Evolutionary conservation across 2,329 filamentous ascomycete species (phyloP), one percentile per base, ranked within the genome.

Genomic region (Stemphylium vesicarium): DNA sequence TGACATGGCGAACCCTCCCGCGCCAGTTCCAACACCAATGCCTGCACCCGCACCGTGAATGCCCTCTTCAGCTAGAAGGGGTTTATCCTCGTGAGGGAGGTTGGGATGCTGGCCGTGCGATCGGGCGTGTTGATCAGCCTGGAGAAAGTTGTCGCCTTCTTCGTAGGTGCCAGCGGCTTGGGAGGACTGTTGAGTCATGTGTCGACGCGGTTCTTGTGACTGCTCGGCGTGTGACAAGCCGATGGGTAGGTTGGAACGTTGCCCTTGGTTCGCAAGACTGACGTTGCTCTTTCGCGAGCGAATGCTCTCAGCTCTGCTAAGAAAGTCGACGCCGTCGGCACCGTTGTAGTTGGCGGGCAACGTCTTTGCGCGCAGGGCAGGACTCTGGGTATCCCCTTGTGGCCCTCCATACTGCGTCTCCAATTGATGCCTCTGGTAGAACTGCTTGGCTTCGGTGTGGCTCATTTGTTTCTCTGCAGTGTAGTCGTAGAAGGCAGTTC

Each of bases 381-480:
- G 79, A 48, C 75, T 79, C 50, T 70, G 70, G 4, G 55, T 63
- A 37, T 78, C 76, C 15, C 67, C 71, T 55, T 76, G 76, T 16
- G 72, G 73, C 70, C 69, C 76, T 57, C 65, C 77, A 69, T 70
- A 70, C 59, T 80, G 70, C 36, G 78, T 81, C 59, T 88, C 89
- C 53, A 88, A 80, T 75, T 92, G 90, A 76, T 91, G 92, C 63
- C 91, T 85, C 78, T 97, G 94, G 75, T 96, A 99, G 79, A 98
- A 96, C 59, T 97, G 84, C 77, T 96, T 98, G 56, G 94, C 91
- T 74, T 99, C 95, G 22, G 91, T 88, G 75, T 96, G 92, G 70
- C 89, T 96, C 87, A 96, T 90, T 70, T 94, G 91, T 69, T 95
- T 96, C 77, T 99, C 95, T 48, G 91, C 90, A 47, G 94, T 89